Evolutionary conservation across 805 yeast genomes (phyloP).

Genomic region (Monosporozyma aquatica): DNA sequence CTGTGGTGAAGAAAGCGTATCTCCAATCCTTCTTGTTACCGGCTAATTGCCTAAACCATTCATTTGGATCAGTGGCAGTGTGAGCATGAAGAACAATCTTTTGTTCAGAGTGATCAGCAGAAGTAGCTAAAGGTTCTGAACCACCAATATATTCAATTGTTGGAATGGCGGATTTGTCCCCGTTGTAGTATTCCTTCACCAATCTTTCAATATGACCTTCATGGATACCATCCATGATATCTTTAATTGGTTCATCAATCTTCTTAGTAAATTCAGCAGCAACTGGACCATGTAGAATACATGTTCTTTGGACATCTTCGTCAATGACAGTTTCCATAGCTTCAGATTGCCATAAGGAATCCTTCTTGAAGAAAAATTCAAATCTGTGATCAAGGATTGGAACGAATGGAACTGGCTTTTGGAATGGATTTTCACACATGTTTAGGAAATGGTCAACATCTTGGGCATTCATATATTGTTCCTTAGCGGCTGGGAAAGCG

Average conservation of each 20-base stretch:
- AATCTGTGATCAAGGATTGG: conserved; percentile 92
- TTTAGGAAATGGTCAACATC: conserved; percentile 89
- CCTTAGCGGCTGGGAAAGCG: conserved; percentile 63
- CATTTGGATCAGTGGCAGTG: conserved; percentile 29
- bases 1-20: conserved; percentile 75
- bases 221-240: conserved; percentile 80
- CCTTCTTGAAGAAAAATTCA: conserved; percentile 95
- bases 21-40: conserved; percentile 80
- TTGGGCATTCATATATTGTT: conserved; percentile 86
- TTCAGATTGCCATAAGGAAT: conserved; percentile 98
- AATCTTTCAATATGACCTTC: conserved; percentile 75
- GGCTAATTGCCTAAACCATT: conserved; percentile 77
- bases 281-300: conserved; percentile 97
- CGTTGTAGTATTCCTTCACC: conserved; percentile 58
- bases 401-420: conserved; percentile 97
- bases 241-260: conserved; percentile 88
- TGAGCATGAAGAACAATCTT: conserved; percentile 35
- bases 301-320: conserved; percentile 96
- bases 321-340: conserved; percentile 92
- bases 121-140: conserved; percentile 38
- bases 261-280: conserved; percentile 85
- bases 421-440: conserved; percentile 71
- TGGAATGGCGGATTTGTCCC: conserved; percentile 68
- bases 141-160: conserved; percentile 85
- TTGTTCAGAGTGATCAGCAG: conserved; percentile 26